These are phyloP conservation scores for Fusarium irregulare DNA, from an alignment of 2,329 filamentous ascomycete genomes.

Conservation along the genomic window DNA sequence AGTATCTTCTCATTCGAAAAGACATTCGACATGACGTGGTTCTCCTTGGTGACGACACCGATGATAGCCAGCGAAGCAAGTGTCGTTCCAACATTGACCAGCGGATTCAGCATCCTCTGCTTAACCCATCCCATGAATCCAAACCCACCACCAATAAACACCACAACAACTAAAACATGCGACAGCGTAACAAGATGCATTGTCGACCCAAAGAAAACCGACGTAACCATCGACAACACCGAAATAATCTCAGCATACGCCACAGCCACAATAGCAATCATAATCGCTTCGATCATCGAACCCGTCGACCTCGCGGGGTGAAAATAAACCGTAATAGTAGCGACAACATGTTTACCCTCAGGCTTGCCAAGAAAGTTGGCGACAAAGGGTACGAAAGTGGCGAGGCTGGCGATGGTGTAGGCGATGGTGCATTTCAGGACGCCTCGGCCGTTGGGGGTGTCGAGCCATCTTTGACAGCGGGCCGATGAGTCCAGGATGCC, in stretches of 20 bases:
- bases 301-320: slow-evolving; percentile 88
- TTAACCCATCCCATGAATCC: slow-evolving; percentile 92
- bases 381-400: slow-evolving; percentile 81
- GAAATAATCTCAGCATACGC: slow-evolving; percentile 76
- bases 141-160: slow-evolving; percentile 88
- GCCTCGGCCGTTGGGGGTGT: slow-evolving; percentile 78
- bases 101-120: slow-evolving; percentile 78
- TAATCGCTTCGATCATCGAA: slow-evolving; percentile 87
- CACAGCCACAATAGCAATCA: slow-evolving; percentile 82
- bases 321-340: slow-evolving; percentile 94
- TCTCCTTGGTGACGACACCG: slow-evolving; percentile 89
- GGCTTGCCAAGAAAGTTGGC: slow-evolving; percentile 80
- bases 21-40: slow-evolving; percentile 83
- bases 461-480: slow-evolving; percentile 67
- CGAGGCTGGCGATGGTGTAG: slow-evolving; percentile 86
- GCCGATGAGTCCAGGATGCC: slow-evolving; percentile 53
- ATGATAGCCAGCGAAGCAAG: slow-evolving; percentile 90
- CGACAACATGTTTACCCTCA: slow-evolving; percentile 93
- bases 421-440: slow-evolving; percentile 93
- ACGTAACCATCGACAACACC: slow-evolving; percentile 86
- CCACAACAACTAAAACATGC: slow-evolving; percentile 80
- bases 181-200: slow-evolving; percentile 75
- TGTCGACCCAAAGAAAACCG: slow-evolving; percentile 78
- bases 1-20: slow-evolving; percentile 85
- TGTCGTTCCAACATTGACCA: slow-evolving; percentile 87